Evolutionary conservation across 75 land plant genomes (phyloP).

Genomic region (Pseudotsuga menziesii): DNA sequence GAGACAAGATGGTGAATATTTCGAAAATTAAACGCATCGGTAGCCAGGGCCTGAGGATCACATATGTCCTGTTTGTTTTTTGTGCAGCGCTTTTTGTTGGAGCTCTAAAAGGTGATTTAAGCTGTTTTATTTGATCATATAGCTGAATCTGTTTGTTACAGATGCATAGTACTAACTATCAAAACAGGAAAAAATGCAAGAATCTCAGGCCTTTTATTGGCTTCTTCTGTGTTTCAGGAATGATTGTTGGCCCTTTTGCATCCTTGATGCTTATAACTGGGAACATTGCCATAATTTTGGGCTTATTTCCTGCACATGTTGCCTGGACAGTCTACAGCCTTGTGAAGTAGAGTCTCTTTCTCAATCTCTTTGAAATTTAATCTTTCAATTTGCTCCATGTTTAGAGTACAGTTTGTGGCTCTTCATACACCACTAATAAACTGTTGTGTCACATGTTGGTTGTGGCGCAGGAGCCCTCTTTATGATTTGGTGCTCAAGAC

Average conservation of each 20-base stretch:
- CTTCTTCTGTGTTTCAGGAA: slow-evolving; percentile 34
- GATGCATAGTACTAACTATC: too few relatives aligned
- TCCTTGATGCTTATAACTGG: slow-evolving; percentile 50
- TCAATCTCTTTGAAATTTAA: not conserved
- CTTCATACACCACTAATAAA: not conserved
- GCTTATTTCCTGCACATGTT: slow-evolving; percentile 67
- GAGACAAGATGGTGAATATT: not conserved
- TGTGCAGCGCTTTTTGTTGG: slow-evolving; percentile 39
- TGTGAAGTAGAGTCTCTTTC: slow-evolving; percentile 24
- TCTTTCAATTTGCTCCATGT: not conserved
- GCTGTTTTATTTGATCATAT: not conserved
- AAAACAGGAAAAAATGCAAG: too few relatives aligned
- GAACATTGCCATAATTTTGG: slow-evolving; percentile 56
- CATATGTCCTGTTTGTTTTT: slow-evolving; percentile 35
- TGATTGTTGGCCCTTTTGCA: slow-evolving; percentile 62
- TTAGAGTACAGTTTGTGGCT: not conserved
- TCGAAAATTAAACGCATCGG: not conserved
- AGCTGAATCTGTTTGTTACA: too few relatives aligned
- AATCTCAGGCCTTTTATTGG: not conserved
- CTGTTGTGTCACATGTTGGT: slow-evolving; percentile 3
- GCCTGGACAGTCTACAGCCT: slow-evolving; percentile 44
- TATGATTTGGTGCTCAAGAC: slow-evolving; percentile 47
- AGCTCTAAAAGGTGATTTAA: slow-evolving; percentile 47
- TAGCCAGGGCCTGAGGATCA: slow-evolving; percentile 6
- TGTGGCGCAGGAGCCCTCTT: slow-evolving; percentile 52